A percentile compares a stretch with the other conserved stretches of the same genome.
These are phyloP conservation scores for Vaccinium vitisidaea DNA, from an alignment of 148 eudicot species.

Conservation along the genomic window DNA sequence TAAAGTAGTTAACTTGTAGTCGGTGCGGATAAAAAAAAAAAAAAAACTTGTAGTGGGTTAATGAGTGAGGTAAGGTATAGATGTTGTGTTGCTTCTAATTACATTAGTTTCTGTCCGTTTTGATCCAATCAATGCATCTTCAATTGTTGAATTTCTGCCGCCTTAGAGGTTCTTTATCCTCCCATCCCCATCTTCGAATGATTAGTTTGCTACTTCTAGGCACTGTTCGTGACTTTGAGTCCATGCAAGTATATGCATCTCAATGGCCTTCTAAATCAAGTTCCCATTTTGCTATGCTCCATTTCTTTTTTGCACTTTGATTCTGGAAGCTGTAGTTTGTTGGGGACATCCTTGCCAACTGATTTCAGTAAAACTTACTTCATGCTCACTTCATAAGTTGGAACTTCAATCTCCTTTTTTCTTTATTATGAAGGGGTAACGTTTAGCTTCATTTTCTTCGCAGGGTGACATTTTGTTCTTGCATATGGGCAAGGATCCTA, in stretches of 20 bases:
- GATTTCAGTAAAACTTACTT: slow-evolving; percentile 1
- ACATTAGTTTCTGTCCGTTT: not conserved
- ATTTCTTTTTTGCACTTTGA: too few species aligned
- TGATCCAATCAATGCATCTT: not conserved
- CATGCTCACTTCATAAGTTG: not conserved
- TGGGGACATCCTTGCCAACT: not conserved
- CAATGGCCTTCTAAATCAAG: too few species aligned
- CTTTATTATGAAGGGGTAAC: not conserved
- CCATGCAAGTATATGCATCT: not conserved
- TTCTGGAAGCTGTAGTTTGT: not conserved
- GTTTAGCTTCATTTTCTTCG: slow-evolving; percentile 12
- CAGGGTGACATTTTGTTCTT: slow-evolving; percentile 83
- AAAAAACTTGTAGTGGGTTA: too few species aligned
- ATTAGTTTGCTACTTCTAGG: too few species aligned
- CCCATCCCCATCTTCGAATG: not conserved
- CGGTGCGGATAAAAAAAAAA: too few species aligned
- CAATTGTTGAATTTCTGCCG: not conserved
- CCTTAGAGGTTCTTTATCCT: not conserved
- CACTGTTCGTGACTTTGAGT: not conserved
- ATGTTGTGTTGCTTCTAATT: not conserved
- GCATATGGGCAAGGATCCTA: slow-evolving; percentile 60
- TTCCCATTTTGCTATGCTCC: too few species aligned
- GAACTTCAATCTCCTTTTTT: slow-evolving; percentile 2
- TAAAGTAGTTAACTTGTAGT: not conserved
- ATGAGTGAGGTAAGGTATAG: too few species aligned